Evolutionary conservation across 257 asterid species (phyloP), one percentile per base, ranked within the genome.

Genomic region (Anisodus tanguticus): DNA sequence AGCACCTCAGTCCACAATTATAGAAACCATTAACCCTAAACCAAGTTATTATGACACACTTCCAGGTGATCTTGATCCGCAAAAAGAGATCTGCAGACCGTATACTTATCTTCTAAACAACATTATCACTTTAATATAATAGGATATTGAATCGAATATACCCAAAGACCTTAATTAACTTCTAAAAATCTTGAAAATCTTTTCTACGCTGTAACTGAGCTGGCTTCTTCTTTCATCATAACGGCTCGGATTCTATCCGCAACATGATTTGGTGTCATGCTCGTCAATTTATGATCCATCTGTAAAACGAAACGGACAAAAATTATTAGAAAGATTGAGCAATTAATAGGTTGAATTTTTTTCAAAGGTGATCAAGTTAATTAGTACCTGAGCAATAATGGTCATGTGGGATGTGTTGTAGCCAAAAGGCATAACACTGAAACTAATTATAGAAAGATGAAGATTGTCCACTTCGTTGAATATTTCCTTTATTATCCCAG

Each of bases 361-460:
- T 12, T 67, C 10, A 64, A 64, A 64, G 41, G 64, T 16, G 7
- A 6, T 41, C 0, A 68, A 31, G 49, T 41, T 41, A 41, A 41
- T 41, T 9, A 16, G 47, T 85, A 85, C 90, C 90, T 81, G 84
- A 2, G 90, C 86, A 51, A 85, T 72, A 16, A 85, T 82, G 79
- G 88, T 74, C 9, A 85, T 53, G 26, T 79, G 72, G 4, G 82
- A 62, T 1, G 53, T 70, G 47, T 15, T 6, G 16, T 68, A 12
- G n/a, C 88, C 87, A 16, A 86, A 86, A 41, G 88, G 87, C 66
- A 86, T 79, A 41, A 82, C 77, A 9, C 81, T 81, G 16, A 54
- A 83, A 41, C 83, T 85, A 17, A 49, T 53, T 57, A 88, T 58
- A 39, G 57, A 17, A 15, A 86, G 85, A 51, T 59, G 51, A 35